These are phyloP conservation scores for Vitis hybrid DNA, from an alignment of 177 flowering plant genomes.

Conservation along the genomic window DNA sequence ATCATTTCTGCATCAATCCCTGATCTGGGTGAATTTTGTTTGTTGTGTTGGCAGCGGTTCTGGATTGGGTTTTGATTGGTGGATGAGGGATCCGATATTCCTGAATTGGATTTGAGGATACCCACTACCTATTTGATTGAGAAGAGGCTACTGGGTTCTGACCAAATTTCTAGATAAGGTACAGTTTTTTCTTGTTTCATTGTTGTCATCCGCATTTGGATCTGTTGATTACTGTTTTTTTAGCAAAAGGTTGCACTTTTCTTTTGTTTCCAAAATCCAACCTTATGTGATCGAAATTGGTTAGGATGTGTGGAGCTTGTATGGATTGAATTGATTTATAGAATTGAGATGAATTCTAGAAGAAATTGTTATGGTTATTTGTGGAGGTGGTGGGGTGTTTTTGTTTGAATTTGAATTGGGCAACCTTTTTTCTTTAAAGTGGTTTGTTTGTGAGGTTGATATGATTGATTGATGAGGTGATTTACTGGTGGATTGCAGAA, in stretches of 20 bases:
- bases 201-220: slow-evolving; percentile 21
- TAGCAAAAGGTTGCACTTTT: slow-evolving; percentile 3
- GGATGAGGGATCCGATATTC: slow-evolving; percentile 46
- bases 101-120: slow-evolving; percentile 39
- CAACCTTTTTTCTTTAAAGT: background rate
- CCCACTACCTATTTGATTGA: slow-evolving; percentile 35
- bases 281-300: slow-evolving; percentile 5
- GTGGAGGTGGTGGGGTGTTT: background rate
- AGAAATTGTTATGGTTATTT: too few species aligned
- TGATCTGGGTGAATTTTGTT: slow-evolving; percentile 18
- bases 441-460: slow-evolving; percentile 13
- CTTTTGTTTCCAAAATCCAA: background rate
- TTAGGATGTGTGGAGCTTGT: slow-evolving; percentile 2
- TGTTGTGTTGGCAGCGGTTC: slow-evolving; percentile 23
- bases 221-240: slow-evolving; percentile 13
- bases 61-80: slow-evolving; percentile 27
- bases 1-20: background rate
- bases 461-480: slow-evolving; percentile 7
- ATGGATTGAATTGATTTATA: background rate
- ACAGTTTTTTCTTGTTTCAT: slow-evolving; percentile 9
- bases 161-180: slow-evolving; percentile 32
- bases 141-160: slow-evolving; percentile 29
- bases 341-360: background rate
- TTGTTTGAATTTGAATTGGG: slow-evolving; percentile 4
- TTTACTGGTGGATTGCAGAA: slow-evolving; percentile 20